phyloP scores from a whole-genome alignment of 345 rosid species.

The Populus nigra region DNA sequence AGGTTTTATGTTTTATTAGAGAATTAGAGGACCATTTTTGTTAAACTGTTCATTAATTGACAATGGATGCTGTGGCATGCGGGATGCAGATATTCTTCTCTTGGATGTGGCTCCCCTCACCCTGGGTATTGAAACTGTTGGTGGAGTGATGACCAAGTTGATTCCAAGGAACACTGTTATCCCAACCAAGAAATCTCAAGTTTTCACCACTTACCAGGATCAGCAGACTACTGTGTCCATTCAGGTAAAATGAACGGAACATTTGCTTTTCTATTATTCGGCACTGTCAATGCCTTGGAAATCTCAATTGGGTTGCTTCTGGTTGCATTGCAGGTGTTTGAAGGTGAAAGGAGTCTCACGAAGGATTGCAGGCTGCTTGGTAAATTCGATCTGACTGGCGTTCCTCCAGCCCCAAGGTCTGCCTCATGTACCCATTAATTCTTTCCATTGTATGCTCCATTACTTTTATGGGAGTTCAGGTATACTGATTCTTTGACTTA shows the following conservation, averaged over 20 bases:
- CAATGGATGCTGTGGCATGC: neutral
- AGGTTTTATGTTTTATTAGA: neutral
- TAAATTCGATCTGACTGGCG: conserved; percentile 73
- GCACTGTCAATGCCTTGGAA: neutral
- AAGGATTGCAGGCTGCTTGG: conserved; percentile 89
- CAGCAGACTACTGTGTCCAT: conserved; percentile 98
- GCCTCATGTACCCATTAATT: neutral
- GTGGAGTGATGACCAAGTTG: conserved; percentile 98
- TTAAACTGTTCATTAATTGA: conserved; percentile 1
- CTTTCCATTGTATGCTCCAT: neutral
- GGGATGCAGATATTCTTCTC: conserved; percentile 76
- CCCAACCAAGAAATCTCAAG: conserved; percentile 98
- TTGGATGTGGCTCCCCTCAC: conserved; percentile 95
- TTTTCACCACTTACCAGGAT: conserved; percentile 95
- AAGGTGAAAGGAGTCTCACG: conserved; percentile 97
- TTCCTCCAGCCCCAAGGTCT: conserved; percentile 93
- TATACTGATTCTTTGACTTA: conserved; percentile 1
- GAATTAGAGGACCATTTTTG: neutral
- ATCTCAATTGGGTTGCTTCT: conserved; percentile 5
- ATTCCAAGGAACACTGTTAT: conserved; percentile 97
- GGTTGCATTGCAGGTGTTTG: conserved; percentile 60
- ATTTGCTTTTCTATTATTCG: neutral
- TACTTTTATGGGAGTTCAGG: neutral
- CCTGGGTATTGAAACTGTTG: conserved; percentile 93
- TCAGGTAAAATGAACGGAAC: conserved; percentile 42